phyloP scores from a whole-genome alignment of 192 early-diverging fungal genomes.

The Rhizophagus clarus region DNA sequence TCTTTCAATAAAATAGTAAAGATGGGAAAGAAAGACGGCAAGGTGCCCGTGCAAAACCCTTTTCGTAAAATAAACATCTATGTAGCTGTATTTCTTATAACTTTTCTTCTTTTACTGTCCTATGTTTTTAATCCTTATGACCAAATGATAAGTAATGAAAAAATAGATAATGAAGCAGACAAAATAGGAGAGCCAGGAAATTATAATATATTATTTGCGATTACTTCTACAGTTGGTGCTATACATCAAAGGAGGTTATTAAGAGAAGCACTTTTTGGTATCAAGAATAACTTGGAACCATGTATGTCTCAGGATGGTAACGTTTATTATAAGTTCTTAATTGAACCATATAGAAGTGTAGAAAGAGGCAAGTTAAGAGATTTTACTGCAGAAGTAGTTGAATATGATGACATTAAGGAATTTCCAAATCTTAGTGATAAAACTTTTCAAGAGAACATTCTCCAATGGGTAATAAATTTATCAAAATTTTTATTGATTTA shows the following conservation, averaged over 20 bases:
- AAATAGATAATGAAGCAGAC: no score
- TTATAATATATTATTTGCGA: slow-evolving; percentile 49
- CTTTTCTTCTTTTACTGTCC: neutral
- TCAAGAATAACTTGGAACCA: slow-evolving; percentile 53
- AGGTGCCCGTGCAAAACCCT: neutral
- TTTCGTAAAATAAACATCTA: slow-evolving; percentile 7
- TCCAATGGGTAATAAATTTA: slow-evolving; percentile 37
- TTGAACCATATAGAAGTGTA: slow-evolving; percentile 33
- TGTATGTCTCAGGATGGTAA: slow-evolving; percentile 47
- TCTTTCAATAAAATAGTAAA: no score
- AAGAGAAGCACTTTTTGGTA: slow-evolving; percentile 56
- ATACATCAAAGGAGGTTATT: slow-evolving; percentile 49
- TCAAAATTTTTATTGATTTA: neutral
- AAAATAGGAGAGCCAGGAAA: slow-evolving; percentile 14
- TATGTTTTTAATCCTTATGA: neutral
- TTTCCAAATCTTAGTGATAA: slow-evolving; percentile 29
- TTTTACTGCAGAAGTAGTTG: slow-evolving; percentile 53
- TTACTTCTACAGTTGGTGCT: slow-evolving; percentile 45
- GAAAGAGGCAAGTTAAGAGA: slow-evolving; percentile 31
- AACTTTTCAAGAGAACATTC: slow-evolving; percentile 25
- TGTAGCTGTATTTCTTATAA: neutral
- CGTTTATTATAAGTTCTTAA: slow-evolving; percentile 53
- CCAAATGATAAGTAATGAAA: neutral
- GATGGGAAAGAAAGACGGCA: neutral
- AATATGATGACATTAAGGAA: slow-evolving; percentile 51